Percentiles rank a stretch among this genome's conserved stretches.
Conservation (phyloP, 2,329 filamentous ascomycete species). For the Aureobasidium sp. region DNA sequence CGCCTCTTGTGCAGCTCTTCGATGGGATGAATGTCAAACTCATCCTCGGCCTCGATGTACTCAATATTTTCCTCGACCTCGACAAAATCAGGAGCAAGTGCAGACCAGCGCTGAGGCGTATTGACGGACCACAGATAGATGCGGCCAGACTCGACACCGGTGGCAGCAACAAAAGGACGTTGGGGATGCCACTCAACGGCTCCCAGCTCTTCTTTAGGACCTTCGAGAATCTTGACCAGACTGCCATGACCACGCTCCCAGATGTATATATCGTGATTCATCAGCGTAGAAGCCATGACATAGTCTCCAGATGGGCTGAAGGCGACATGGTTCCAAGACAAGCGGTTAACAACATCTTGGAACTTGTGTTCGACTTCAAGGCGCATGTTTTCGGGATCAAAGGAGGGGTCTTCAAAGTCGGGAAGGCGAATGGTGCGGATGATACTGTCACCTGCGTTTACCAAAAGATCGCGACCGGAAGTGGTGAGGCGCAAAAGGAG, state of each 20-base stretch:
- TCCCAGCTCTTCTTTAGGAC: constrained; percentile 91
- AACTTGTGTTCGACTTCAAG: constrained; percentile 96
- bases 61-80: constrained; percentile 98
- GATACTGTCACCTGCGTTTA: constrained; percentile 91
- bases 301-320: constrained; percentile 94
- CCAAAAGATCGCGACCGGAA: constrained; percentile 79
- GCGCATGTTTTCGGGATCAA: constrained; percentile 79
- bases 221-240: constrained; percentile 92
- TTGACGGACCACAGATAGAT: constrained; percentile 96
- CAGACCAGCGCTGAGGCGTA: constrained; percentile 94
- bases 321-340: constrained; percentile 95
- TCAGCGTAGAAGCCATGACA: constrained; percentile 91
- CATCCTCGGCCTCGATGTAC: constrained; percentile 90
- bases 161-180: constrained; percentile 79
- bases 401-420: constrained; percentile 54
- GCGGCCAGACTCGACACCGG: constrained; percentile 83
- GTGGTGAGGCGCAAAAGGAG: constrained; percentile 77
- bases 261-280: constrained; percentile 97
- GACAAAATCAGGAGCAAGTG: constrained; percentile 89
- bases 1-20: constrained; percentile 90
- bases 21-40: constrained; percentile 94
- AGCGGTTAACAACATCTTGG: constrained; percentile 88
- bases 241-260: constrained; percentile 94
- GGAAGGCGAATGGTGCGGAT: constrained; percentile 89
- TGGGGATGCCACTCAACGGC: constrained; percentile 96